Conservation (phyloP, 768 basidiomycete species). For the Piloderma croceum region DNA sequence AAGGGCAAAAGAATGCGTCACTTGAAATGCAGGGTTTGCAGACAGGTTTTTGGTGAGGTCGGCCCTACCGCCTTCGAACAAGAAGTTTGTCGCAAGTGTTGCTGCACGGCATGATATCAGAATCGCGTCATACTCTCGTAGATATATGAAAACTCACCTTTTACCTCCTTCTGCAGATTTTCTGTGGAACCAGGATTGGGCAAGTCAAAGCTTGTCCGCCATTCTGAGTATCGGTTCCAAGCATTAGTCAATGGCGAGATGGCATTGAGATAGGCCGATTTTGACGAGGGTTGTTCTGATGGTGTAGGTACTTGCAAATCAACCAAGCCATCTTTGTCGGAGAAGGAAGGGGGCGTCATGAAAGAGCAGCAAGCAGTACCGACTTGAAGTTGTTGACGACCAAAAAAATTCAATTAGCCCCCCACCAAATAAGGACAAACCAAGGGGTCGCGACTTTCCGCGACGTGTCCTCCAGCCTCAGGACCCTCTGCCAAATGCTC, state of each 20-base stretch:
- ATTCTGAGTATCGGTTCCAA: constrained; percentile 70
- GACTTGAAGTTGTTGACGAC: constrained; percentile 26
- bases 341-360: constrained; percentile 43
- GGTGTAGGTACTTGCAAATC: constrained; percentile 32
- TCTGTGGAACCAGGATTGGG: constrained; percentile 92
- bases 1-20: constrained; percentile 91
- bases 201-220: constrained; percentile 77
- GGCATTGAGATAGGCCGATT: constrained; percentile 29
- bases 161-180: constrained; percentile 90
- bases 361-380: constrained; percentile 18
- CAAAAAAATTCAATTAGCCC: constrained; percentile 38
- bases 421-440: too few relatives aligned
- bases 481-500: too few relatives aligned
- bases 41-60: constrained; percentile 93
- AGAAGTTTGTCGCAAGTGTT: constrained; percentile 88
- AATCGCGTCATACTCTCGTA: background rate
- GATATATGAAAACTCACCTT: constrained; percentile 47
- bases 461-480: too few relatives aligned
- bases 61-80: constrained; percentile 95
- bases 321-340: constrained; percentile 39
- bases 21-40: constrained; percentile 93
- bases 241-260: constrained; percentile 56
- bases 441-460: too few relatives aligned
- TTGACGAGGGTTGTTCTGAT: constrained; percentile 31
- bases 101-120: constrained; percentile 38